phyloP scores from a whole-genome alignment of 306 rosid species.

The Dicorynia guianensis region DNA sequence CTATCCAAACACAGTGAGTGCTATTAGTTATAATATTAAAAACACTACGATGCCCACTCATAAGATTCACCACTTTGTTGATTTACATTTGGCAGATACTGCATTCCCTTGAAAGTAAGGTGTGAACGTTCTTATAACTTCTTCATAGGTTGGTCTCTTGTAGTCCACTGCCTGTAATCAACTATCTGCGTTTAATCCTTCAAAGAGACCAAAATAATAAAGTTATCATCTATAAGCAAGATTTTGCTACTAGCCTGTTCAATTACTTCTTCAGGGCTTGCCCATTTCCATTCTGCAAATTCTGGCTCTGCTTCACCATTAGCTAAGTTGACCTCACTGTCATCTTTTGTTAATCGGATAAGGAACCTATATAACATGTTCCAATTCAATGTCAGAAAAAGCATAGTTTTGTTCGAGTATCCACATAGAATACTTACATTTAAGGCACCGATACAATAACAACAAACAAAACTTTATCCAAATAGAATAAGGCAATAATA shows the following conservation, averaged over 20 bases:
- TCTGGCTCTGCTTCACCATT: constrained; percentile 90
- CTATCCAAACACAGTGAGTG: constrained; percentile 47
- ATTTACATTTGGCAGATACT: constrained; percentile 80
- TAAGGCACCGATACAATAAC: constrained; percentile 10
- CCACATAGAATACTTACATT: neutral
- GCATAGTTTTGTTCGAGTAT: constrained; percentile 8
- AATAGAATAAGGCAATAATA: too few species aligned
- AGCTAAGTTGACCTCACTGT: constrained; percentile 81
- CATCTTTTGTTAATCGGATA: constrained; percentile 76
- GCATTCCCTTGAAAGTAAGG: constrained; percentile 70
- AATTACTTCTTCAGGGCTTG: constrained; percentile 81
- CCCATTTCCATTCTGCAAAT: constrained; percentile 99
- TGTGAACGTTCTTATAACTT: constrained; percentile 79
- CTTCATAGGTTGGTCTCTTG: constrained; percentile 96
- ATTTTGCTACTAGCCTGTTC: constrained; percentile 72
- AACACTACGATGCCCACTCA: constrained; percentile 45
- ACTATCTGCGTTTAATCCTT: constrained; percentile 31
- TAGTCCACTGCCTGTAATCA: constrained; percentile 92
- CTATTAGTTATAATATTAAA: constrained; percentile 50
- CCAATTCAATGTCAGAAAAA: constrained; percentile 32
- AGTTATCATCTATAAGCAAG: neutral
- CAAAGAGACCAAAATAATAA: neutral
- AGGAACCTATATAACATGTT: constrained; percentile 77
- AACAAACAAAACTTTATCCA: neutral
- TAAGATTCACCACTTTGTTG: constrained; percentile 84